phyloP scores from a whole-genome alignment of 73 alveolate species.

The Symbiodinium pilosum region DNA sequence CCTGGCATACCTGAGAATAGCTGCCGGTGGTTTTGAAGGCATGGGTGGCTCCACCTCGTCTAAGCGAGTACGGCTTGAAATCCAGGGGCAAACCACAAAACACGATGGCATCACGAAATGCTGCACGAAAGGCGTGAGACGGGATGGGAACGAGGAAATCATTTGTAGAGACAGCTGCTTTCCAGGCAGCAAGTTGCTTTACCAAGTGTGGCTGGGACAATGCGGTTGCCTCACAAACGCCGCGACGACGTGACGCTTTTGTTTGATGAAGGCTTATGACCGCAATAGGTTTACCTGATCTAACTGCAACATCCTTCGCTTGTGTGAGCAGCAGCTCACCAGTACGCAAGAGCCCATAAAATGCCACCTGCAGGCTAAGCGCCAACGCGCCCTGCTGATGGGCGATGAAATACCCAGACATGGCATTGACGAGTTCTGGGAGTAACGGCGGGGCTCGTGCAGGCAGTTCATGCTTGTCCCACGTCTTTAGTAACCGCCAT shows the following conservation, averaged over 20 bases:
- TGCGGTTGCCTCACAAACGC: not conserved
- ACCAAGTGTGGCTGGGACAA: not conserved
- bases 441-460: not conserved
- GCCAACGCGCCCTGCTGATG: not conserved
- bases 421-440: not conserved
- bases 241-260: not conserved
- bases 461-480: not conserved
- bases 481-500: slow-evolving; percentile 14
- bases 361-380: not conserved
- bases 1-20: not conserved
- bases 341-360: slow-evolving; percentile 14
- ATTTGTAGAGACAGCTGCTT: not conserved
- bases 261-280: not conserved
- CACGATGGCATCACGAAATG: not conserved
- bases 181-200: not conserved
- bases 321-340: slow-evolving; percentile 27
- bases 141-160: not conserved
- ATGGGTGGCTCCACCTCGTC: too few relatives aligned
- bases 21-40: not conserved
- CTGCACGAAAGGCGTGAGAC: not conserved
- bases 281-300: not conserved
- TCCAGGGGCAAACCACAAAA: not conserved
- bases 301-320: not conserved
- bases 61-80: not conserved
- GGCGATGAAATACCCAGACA: slow-evolving; percentile 2